phyloP scores from a whole-genome alignment of 2,329 filamentous ascomycete species.

The Penicillium sp. region DNA sequence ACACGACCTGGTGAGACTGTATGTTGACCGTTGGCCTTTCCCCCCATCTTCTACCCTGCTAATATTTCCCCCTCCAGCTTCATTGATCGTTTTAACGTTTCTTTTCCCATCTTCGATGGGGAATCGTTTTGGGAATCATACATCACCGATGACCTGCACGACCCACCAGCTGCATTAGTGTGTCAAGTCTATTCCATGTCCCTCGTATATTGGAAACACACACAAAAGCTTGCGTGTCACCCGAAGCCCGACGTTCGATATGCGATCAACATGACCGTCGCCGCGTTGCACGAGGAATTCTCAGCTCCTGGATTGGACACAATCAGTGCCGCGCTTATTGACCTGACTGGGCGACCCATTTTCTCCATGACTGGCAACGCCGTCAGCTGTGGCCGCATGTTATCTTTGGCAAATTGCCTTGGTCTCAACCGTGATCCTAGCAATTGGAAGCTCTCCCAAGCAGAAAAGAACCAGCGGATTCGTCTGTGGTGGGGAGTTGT shows the following conservation, averaged over 20 bases:
- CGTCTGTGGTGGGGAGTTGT: conserved; percentile 59
- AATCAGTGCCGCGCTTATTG: conserved; percentile 58
- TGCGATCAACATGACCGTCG: conserved; percentile 62
- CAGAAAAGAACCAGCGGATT: conserved; percentile 54
- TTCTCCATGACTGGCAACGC: conserved; percentile 61
- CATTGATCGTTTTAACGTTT: conserved; percentile 57
- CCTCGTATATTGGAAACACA: conserved; percentile 58
- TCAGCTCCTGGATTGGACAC: conserved; percentile 60
- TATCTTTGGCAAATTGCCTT: conserved; percentile 56
- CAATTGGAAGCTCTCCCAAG: conserved; percentile 52
- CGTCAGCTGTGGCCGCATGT: conserved; percentile 54
- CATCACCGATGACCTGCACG: conserved; percentile 45
- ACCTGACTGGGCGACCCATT: conserved; percentile 60
- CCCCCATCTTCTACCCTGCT: background rate
- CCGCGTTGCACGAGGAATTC: conserved; percentile 61
- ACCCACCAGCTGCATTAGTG: conserved; percentile 57
- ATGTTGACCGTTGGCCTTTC: conserved; percentile 27
- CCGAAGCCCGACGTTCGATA: conserved; percentile 59
- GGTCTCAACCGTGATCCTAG: conserved; percentile 57
- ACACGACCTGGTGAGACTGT: conserved; percentile 54
- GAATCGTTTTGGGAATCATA: conserved; percentile 54
- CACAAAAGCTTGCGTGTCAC: conserved; percentile 45
- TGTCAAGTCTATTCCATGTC: conserved; percentile 60
- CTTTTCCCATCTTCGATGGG: conserved; percentile 62
- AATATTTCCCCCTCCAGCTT: conserved; percentile 43